Conservation (phyloP, 2,329 filamentous ascomycete genomes). For the Rutstroemia sp. region DNA sequence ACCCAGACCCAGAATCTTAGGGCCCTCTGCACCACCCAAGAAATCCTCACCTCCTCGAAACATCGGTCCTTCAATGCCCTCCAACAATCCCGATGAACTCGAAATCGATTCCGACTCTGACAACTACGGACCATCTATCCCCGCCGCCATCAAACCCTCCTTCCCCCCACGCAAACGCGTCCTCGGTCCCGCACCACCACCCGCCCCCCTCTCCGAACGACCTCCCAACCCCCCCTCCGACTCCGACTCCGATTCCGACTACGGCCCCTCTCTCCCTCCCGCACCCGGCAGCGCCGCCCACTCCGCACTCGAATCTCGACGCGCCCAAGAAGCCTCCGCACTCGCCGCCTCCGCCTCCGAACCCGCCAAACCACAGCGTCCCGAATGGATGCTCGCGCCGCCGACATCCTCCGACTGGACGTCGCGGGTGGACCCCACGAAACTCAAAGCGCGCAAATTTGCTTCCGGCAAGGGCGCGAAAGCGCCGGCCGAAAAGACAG, state of each 20-base stretch:
- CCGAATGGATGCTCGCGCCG: conserved; percentile 78
- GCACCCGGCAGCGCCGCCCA: conserved; percentile 29
- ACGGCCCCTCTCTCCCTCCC: conserved; percentile 52
- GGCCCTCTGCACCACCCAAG: conserved; percentile 30
- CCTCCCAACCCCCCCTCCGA: conserved; percentile 29
- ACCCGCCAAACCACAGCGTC: conserved; percentile 52
- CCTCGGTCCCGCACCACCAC: conserved; percentile 37
- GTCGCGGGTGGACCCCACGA: conserved; percentile 72
- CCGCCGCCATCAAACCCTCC: background rate
- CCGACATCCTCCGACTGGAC: conserved; percentile 46
- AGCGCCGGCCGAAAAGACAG: conserved; percentile 29
- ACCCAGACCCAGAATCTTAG: conserved; percentile 9
- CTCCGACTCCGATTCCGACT: conserved; percentile 38
- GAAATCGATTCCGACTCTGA: conserved; percentile 32
- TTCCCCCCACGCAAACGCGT: conserved; percentile 13
- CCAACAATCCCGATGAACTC: conserved; percentile 37
- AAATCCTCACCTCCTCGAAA: conserved; percentile 18
- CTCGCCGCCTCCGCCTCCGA: conserved; percentile 17
- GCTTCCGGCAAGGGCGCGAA: conserved; percentile 57
- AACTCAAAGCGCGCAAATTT: conserved; percentile 76
- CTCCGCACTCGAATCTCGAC: background rate
- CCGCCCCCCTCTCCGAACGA: conserved; percentile 34
- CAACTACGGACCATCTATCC: background rate
- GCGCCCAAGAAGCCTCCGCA: background rate
- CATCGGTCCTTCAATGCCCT: conserved; percentile 25